Percentiles rank a stretch among this genome's conserved stretches.
phyloP scores from a whole-genome alignment of 2,329 filamentous ascomycete genomes.

The Aspergillus ibericus region DNA sequence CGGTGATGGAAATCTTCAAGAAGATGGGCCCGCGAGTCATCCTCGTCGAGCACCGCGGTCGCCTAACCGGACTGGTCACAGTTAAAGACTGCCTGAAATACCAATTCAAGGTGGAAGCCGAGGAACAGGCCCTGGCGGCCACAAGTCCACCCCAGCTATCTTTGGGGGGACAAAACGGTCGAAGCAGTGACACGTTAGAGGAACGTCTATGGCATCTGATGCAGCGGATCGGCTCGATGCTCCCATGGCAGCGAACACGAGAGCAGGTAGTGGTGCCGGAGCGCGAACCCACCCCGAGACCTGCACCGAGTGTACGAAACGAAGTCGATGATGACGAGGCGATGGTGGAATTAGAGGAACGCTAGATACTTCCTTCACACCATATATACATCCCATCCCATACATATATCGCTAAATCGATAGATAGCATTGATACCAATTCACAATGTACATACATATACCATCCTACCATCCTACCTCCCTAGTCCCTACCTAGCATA shows the following conservation, averaged over 20 bases:
- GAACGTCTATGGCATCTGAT: slow-evolving; percentile 41
- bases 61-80: slow-evolving; percentile 80
- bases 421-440: not conserved
- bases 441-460: not conserved
- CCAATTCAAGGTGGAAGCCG: slow-evolving; percentile 91
- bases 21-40: slow-evolving; percentile 96
- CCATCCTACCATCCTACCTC: not conserved
- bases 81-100: slow-evolving; percentile 97
- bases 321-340: slow-evolving; percentile 19
- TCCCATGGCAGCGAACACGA: slow-evolving; percentile 19
- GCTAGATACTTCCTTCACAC: slow-evolving; percentile 17
- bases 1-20: slow-evolving; percentile 97
- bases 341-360: slow-evolving; percentile 38
- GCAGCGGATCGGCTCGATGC: slow-evolving; percentile 30
- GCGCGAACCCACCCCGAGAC: slow-evolving; percentile 17
- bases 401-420: not conserved
- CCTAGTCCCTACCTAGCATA: too few relatives aligned
- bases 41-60: slow-evolving; percentile 84
- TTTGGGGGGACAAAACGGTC: slow-evolving; percentile 23
- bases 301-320: not conserved
- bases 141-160: slow-evolving; percentile 28
- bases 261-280: slow-evolving; percentile 18
- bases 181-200: slow-evolving; percentile 30
- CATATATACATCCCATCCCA: not conserved
- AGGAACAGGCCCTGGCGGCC: slow-evolving; percentile 61